phyloP scores from a whole-genome alignment of 2,329 filamentous ascomycete species.

The Talaromyces sp. region DNA sequence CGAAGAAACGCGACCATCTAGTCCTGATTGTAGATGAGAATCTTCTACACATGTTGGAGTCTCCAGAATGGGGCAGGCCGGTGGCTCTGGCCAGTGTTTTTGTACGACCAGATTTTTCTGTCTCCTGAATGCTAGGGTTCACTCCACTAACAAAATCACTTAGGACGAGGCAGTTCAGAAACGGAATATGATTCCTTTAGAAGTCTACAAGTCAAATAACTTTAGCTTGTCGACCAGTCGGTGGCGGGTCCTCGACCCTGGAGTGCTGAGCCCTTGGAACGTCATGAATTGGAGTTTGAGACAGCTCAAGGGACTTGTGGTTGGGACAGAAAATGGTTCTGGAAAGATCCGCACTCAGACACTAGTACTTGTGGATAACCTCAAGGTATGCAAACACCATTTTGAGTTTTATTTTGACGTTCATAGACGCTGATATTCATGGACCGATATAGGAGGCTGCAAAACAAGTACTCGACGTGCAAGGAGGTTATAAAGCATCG shows the following conservation, averaged over 20 bases:
- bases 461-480: slow-evolving; percentile 51
- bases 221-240: slow-evolving; percentile 70
- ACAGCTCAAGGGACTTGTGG: slow-evolving; percentile 60
- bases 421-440: background rate
- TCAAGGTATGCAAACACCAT: slow-evolving; percentile 47
- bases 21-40: slow-evolving; percentile 56
- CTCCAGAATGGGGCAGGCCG: slow-evolving; percentile 74
- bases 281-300: slow-evolving; percentile 72
- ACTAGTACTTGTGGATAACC: slow-evolving; percentile 53
- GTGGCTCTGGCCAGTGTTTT: slow-evolving; percentile 76
- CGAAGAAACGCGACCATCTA: slow-evolving; percentile 46
- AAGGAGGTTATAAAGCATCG: slow-evolving; percentile 44
- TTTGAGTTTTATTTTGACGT: slow-evolving; percentile 16
- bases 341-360: slow-evolving; percentile 39
- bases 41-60: slow-evolving; percentile 69
- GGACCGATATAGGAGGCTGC: slow-evolving; percentile 46
- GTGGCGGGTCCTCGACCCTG: slow-evolving; percentile 53
- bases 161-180: slow-evolving; percentile 66
- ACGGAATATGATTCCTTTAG: slow-evolving; percentile 66
- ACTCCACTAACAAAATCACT: background rate
- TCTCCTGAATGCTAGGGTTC: background rate
- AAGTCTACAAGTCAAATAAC: slow-evolving; percentile 62
- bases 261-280: slow-evolving; percentile 59
- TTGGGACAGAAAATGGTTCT: slow-evolving; percentile 39
- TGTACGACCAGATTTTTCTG: slow-evolving; percentile 32